Evolutionary conservation across 1,284 basidiomycete species (phyloP).

Genomic region (Cryptococcus sp.): DNA sequence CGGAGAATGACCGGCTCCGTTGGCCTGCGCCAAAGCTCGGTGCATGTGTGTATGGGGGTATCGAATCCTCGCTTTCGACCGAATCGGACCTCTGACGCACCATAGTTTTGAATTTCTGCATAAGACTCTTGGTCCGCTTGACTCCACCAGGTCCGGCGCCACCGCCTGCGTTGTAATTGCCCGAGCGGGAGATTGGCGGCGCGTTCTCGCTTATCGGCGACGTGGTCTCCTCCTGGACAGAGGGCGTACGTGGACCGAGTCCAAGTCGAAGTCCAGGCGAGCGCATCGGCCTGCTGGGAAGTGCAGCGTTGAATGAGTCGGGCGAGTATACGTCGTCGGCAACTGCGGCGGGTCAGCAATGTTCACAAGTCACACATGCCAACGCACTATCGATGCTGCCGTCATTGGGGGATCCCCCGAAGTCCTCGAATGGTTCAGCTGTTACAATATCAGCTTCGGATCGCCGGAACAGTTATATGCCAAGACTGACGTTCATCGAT

Average conservation of each 20-base stretch:
- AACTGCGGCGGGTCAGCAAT: conserved; percentile 16
- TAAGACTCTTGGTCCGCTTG: conserved; percentile 54
- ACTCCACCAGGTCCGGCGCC: conserved; percentile 35
- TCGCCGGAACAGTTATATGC: background rate
- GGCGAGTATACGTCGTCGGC: conserved; percentile 26
- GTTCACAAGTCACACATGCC: background rate
- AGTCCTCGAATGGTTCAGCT: conserved; percentile 55
- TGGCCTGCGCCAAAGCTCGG: conserved; percentile 4
- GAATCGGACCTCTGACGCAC: conserved; percentile 48
- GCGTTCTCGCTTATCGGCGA: conserved; percentile 21
- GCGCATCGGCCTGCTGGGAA: conserved; percentile 30
- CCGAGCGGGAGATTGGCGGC: conserved; percentile 11
- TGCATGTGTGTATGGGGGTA: background rate
- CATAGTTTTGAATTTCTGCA: conserved; percentile 56
- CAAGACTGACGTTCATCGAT: conserved; percentile 50
- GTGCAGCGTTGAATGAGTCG: conserved; percentile 15
- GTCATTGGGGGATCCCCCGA: conserved; percentile 46
- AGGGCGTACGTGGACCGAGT: conserved; percentile 23
- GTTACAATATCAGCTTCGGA: background rate
- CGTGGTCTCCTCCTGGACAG: conserved; percentile 21
- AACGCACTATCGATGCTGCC: conserved; percentile 39
- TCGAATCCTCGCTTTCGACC: conserved; percentile 20
- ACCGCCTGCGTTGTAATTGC: background rate
- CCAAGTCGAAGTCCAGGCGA: conserved; percentile 41
- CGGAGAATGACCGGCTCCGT: conserved; percentile 13